Evolutionary conservation across 805 yeast species (phyloP).

Genomic region (Tetrapisispora taiwanensis): DNA sequence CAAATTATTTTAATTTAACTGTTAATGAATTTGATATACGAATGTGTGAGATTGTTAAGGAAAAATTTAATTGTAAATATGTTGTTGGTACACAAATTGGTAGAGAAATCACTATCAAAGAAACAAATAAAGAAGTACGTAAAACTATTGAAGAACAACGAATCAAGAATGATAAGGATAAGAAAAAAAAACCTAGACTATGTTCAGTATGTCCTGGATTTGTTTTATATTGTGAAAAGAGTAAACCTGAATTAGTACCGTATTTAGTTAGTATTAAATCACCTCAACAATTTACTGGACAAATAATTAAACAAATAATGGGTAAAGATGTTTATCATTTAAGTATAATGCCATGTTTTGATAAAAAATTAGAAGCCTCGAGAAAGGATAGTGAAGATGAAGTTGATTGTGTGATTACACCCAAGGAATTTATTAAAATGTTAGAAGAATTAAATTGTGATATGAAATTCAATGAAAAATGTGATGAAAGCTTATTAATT

Average conservation of each 20-base stretch:
- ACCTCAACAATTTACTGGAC: slow-evolving; percentile 90
- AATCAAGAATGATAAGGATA: background rate
- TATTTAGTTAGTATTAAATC: slow-evolving; percentile 66
- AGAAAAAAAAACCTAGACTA: slow-evolving; percentile 38
- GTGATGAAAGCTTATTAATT: slow-evolving; percentile 16
- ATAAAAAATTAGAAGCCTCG: slow-evolving; percentile 90
- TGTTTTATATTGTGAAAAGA: slow-evolving; percentile 91
- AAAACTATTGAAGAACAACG: slow-evolving; percentile 10
- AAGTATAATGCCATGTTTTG: slow-evolving; percentile 94
- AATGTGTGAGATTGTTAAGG: slow-evolving; percentile 46
- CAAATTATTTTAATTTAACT: slow-evolving; percentile 47
- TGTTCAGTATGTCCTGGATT: slow-evolving; percentile 90
- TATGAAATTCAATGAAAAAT: background rate
- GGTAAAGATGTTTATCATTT: slow-evolving; percentile 56
- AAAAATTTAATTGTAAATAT: slow-evolving; percentile 51
- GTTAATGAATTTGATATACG: slow-evolving; percentile 51
- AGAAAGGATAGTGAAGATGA: slow-evolving; percentile 62
- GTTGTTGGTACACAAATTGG: slow-evolving; percentile 83
- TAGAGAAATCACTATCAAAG: slow-evolving; percentile 50
- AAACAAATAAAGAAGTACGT: slow-evolving; percentile 32
- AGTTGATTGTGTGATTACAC: slow-evolving; percentile 91
- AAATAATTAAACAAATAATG: slow-evolving; percentile 48
- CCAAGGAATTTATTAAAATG: slow-evolving; percentile 73
- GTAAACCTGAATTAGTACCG: slow-evolving; percentile 77
- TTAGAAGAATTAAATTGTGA: slow-evolving; percentile 42